Conservation (phyloP, 106 monocot genomes). For the Acorus gramineus region DNA sequence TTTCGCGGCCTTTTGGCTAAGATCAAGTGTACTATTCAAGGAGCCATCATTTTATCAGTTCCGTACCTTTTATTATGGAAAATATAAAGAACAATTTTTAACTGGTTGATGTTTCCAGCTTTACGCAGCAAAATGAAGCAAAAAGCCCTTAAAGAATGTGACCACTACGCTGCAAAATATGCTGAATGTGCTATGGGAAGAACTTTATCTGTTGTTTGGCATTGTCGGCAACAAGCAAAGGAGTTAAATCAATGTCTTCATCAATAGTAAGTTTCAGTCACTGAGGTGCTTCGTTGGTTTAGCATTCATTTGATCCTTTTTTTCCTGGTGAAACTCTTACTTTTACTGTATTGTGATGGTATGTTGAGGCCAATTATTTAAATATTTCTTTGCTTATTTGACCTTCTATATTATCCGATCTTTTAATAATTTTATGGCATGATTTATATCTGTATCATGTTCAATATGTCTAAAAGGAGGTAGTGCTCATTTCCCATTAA, state of each 20-base stretch:
- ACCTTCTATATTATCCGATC: too few species aligned
- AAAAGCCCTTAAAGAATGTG: constrained; percentile 82
- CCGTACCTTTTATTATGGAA: too few species aligned
- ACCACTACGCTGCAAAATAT: constrained; percentile 49
- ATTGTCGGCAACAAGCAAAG: constrained; percentile 71
- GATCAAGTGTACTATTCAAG: constrained; percentile 77
- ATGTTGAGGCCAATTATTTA: too few species aligned
- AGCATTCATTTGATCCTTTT: neutral
- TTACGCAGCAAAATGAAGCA: constrained; percentile 95
- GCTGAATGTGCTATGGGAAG: constrained; percentile 82
- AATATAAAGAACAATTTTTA: too few species aligned
- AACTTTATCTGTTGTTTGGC: constrained; percentile 83
- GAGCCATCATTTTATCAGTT: too few species aligned
- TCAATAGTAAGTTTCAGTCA: constrained; percentile 52
- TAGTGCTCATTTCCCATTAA: too few species aligned
- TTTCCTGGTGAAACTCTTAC: too few species aligned
- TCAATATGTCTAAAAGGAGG: too few species aligned
- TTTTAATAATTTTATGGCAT: too few species aligned
- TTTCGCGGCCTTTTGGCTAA: constrained; percentile 99
- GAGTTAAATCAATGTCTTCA: constrained; percentile 87
- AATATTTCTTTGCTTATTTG: too few species aligned
- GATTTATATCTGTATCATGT: too few species aligned
- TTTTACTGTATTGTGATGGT: too few species aligned
- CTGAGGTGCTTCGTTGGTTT: neutral
- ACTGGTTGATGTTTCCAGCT: constrained; percentile 27